phyloP scores from a whole-genome alignment of 352 stramenopile species.

The Phytopythium aichiense region DNA sequence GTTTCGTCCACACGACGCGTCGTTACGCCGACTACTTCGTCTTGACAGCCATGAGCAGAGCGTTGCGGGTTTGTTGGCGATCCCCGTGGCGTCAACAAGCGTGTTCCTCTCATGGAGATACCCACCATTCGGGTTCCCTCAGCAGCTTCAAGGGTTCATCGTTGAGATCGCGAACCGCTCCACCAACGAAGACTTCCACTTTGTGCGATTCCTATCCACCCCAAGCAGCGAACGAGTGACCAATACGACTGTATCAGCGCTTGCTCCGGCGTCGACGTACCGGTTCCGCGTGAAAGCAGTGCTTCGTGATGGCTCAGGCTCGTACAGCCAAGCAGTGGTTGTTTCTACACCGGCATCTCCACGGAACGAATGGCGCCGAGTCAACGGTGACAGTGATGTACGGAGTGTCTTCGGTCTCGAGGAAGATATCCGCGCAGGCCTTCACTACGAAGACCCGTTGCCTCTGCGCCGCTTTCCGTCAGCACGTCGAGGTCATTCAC shows the following conservation, averaged over 20 bases:
- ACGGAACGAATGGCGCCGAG: conserved; percentile 35
- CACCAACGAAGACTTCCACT: conserved; percentile 50
- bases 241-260: conserved; percentile 18
- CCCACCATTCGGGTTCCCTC: conserved; percentile 33
- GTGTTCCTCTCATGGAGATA: conserved; percentile 36
- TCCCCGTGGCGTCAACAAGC: conserved; percentile 24
- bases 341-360: conserved; percentile 30
- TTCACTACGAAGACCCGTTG: conserved; percentile 21
- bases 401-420: conserved; percentile 24
- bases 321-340: conserved; percentile 28
- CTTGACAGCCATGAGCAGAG: conserved; percentile 16
- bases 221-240: not conserved
- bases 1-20: conserved; percentile 10
- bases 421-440: conserved; percentile 25
- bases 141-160: conserved; percentile 39
- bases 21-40: conserved; percentile 13
- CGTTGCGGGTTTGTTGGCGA: conserved; percentile 19
- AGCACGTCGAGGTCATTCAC: conserved; percentile 51
- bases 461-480: conserved; percentile 41
- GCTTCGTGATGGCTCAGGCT: conserved; percentile 30
- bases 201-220: conserved; percentile 25
- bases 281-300: conserved; percentile 53
- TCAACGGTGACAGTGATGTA: conserved; percentile 20
- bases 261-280: conserved; percentile 33
- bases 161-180: conserved; percentile 62